phyloP scores from a whole-genome alignment of 495 filamentous ascomycete species.

The Rusavskia elegans region DNA sequence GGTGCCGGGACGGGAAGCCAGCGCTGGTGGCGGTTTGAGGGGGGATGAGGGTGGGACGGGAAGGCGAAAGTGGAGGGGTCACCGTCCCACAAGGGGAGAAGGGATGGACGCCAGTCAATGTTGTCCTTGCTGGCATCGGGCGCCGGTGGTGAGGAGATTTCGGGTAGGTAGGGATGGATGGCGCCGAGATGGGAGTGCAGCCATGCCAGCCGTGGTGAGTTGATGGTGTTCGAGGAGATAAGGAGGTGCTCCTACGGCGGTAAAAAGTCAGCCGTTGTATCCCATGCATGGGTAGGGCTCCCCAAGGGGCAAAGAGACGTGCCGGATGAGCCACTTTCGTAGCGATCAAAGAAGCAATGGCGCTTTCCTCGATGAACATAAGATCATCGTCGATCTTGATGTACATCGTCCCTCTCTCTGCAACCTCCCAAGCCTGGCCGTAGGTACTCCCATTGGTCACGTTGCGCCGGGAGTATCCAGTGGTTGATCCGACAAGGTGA shows the following conservation, averaged over 20 bases:
- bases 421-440: conserved; percentile 19
- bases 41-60: not conserved
- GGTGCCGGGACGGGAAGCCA: conserved; percentile 10
- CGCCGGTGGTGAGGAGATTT: conserved; percentile 3
- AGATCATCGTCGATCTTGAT: conserved; percentile 36
- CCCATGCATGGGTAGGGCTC: not conserved
- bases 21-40: conserved; percentile 8
- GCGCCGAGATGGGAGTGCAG: conserved; percentile 27
- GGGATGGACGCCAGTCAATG: conserved; percentile 5
- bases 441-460: conserved; percentile 15
- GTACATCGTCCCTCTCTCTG: conserved; percentile 23
- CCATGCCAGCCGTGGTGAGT: conserved; percentile 25
- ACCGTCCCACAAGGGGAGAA: conserved; percentile 1
- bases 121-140: not conserved
- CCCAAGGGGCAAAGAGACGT: not conserved
- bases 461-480: conserved; percentile 6
- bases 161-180: conserved; percentile 27
- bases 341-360: conserved; percentile 25
- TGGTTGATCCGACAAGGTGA: not conserved
- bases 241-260: conserved; percentile 14
- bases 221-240: conserved; percentile 29
- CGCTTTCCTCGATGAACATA: conserved; percentile 25
- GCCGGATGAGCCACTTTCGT: conserved; percentile 25
- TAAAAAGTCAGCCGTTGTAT: not conserved
- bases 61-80: not conserved